Conservation (phyloP, 1,284 basidiomycete species). For the Moesziomyces globuligerus region DNA sequence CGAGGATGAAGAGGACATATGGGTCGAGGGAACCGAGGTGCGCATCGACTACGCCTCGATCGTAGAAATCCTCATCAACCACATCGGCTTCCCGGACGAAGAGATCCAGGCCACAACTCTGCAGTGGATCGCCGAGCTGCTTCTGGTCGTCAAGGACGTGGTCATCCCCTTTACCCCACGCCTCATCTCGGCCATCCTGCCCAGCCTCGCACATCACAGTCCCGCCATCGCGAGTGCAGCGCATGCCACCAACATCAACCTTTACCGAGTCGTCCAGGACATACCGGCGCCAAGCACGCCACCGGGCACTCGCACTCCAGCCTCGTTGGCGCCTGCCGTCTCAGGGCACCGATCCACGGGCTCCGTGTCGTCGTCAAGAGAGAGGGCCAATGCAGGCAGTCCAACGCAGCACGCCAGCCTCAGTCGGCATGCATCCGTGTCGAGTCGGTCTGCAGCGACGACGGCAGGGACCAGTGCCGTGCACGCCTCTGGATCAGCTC, state of each 20-base stretch:
- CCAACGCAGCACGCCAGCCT: constrained; percentile 15
- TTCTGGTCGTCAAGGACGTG: constrained; percentile 86
- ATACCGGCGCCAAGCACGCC: constrained; percentile 78
- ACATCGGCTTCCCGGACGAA: constrained; percentile 78
- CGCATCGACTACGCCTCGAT: constrained; percentile 90
- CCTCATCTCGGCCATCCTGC: constrained; percentile 89
- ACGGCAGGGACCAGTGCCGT: constrained; percentile 2
- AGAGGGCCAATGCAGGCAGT: constrained; percentile 22
- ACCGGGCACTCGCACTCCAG: constrained; percentile 51
- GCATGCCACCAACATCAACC: constrained; percentile 83
- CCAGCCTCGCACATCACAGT: constrained; percentile 91
- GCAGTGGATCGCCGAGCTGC: constrained; percentile 90
- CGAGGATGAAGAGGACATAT: constrained; percentile 71
- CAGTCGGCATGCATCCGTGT: constrained; percentile 17
- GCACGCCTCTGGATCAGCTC: not conserved
- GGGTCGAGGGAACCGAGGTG: constrained; percentile 93
- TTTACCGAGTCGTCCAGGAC: constrained; percentile 85
- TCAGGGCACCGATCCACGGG: constrained; percentile 38
- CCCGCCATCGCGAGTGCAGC: constrained; percentile 89
- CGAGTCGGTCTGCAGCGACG: constrained; percentile 4
- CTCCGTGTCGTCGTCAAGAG: constrained; percentile 22
- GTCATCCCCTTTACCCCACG: constrained; percentile 94
- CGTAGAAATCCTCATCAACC: constrained; percentile 91
- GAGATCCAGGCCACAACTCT: constrained; percentile 72
- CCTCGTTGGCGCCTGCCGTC: constrained; percentile 68